Evolutionary conservation across 371 early-diverging fungal species (phyloP).

Genomic region (Sporodiniella umbellata): DNA sequence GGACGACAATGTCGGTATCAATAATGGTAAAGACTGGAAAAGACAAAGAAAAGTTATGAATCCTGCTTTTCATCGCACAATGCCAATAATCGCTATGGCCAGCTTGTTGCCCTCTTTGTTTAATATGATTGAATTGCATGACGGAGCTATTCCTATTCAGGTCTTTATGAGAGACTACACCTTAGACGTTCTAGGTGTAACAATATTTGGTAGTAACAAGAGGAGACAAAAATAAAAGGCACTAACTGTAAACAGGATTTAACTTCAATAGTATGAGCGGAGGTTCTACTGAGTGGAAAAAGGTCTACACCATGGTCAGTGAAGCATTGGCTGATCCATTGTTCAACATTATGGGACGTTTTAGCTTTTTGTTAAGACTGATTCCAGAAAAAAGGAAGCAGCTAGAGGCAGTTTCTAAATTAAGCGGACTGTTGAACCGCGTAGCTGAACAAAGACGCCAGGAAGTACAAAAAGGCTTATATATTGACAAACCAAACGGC

Average conservation of each 20-base stretch:
- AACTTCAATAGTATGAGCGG: conserved; percentile 20
- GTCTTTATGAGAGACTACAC: conserved; percentile 25
- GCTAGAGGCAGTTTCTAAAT: conserved; percentile 15
- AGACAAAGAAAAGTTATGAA: conserved; percentile 31
- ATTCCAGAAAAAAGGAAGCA: conserved; percentile 25
- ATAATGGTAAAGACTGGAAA: conserved; percentile 38
- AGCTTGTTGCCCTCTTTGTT: conserved; percentile 17
- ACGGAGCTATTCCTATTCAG: conserved; percentile 8
- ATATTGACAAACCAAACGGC: conserved; percentile 15
- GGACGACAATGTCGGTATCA: conserved; percentile 20
- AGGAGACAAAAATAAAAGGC: too few species aligned
- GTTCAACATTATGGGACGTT: conserved; percentile 15
- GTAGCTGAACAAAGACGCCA: conserved; percentile 11
- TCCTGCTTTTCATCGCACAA: conserved; percentile 39
- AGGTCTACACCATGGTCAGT: conserved; percentile 8
- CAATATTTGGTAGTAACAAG: conserved; percentile 39
- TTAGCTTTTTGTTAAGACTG: conserved; percentile 12
- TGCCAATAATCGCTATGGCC: conserved; percentile 35
- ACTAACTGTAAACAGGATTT: conserved; percentile 16
- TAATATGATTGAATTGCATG: conserved; percentile 10
- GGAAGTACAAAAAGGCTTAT: not conserved
- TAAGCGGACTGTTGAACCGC: conserved; percentile 7
- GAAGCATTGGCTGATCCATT: conserved; percentile 11
- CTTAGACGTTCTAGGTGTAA: conserved; percentile 34
- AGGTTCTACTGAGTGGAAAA: conserved; percentile 14